Evolutionary conservation across 2,329 filamentous ascomycete genomes (phyloP).

Genomic region (Neophaeococcomyces mojaviensis): DNA sequence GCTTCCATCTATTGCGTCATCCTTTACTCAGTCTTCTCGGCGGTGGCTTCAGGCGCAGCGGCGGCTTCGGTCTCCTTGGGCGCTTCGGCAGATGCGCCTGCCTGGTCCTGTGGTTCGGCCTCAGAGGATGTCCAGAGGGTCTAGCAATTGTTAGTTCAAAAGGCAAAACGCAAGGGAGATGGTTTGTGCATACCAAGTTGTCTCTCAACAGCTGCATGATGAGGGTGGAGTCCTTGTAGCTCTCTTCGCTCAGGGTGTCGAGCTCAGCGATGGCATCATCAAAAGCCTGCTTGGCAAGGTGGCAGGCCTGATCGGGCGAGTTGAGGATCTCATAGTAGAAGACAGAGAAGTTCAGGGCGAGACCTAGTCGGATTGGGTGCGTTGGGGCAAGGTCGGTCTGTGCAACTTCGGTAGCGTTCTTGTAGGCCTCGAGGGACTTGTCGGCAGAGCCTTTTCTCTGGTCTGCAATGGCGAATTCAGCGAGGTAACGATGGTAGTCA

Average conservation of each 20-base stretch:
- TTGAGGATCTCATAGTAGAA: slow-evolving; percentile 99
- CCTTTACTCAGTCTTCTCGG: slow-evolving; percentile 23
- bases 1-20: not conserved
- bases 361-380: slow-evolving; percentile 85
- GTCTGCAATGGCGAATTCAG: slow-evolving; percentile 90
- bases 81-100: slow-evolving; percentile 23
- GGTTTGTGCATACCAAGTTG: slow-evolving; percentile 64
- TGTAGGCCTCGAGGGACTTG: slow-evolving; percentile 95
- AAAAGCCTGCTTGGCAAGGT: slow-evolving; percentile 91
- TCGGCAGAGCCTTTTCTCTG: slow-evolving; percentile 92
- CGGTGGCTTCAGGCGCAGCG: slow-evolving; percentile 14
- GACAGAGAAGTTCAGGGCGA: slow-evolving; percentile 93
- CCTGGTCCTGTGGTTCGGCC: slow-evolving; percentile 67
- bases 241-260: slow-evolving; percentile 94
- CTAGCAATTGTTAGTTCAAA: slow-evolving; percentile 42
- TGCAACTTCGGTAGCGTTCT: slow-evolving; percentile 83
- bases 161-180: slow-evolving; percentile 1
- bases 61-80: slow-evolving; percentile 20
- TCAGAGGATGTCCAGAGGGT: slow-evolving; percentile 99
- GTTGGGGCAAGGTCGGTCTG: slow-evolving; percentile 83
- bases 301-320: slow-evolving; percentile 95
- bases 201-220: slow-evolving; percentile 98
- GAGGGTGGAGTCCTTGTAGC: slow-evolving; percentile 97
- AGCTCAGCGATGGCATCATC: slow-evolving; percentile 97
- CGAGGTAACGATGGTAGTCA: slow-evolving; percentile 98